Evolutionary conservation across 2,329 filamentous ascomycete species (phyloP), one percentile per base, ranked within the genome.

Genomic region (Diaporthe vexans): DNA sequence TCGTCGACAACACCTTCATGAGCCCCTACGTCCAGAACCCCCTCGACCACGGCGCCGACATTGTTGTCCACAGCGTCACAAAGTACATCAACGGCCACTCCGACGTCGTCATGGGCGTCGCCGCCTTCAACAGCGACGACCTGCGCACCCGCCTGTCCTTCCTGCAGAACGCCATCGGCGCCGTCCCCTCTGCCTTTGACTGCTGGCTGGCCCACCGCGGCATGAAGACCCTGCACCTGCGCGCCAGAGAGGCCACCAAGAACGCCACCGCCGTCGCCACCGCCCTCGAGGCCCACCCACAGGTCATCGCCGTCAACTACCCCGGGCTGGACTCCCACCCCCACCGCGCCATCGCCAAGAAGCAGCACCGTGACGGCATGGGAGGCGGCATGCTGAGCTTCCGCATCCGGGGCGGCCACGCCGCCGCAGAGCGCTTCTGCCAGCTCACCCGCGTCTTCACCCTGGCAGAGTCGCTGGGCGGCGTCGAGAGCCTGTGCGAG

Each of bases 1-100:
- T 99, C n/a, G 97, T 99, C 56, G 97, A 99, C 88, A 99, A 99
- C 88, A 99, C 97, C 26, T 99, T 99, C 88, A 88, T 98, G 81
- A 96, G 94, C 76, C 97, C 97, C 43, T 99, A 98, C 83, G 90
- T 99, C 63, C 97, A 99, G 86, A 98, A 98, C 85, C 97, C 97
- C 4, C 91, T 99, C 73, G 93, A 97, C 81, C 94, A 96, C 82
- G 97, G 97, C 79, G 97, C 97, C 78, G 97, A 99, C 84, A 95
- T 98, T 77, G 96, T 98, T 78, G 94, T 98, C 57, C 96, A 98
- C 89, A 95, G 93, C 72, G 97, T 99, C 73, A 99, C 97, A 58
- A 99, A 99, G 87, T 99, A 98, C 86, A 98, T 99, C 87, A 98
- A 98, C 84, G 97, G 97, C 68, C 97, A 99, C 87, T 90, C 92